Evolutionary conservation across 495 filamentous ascomycete genomes (phyloP).

Genomic region (Jackrogersella minutella): DNA sequence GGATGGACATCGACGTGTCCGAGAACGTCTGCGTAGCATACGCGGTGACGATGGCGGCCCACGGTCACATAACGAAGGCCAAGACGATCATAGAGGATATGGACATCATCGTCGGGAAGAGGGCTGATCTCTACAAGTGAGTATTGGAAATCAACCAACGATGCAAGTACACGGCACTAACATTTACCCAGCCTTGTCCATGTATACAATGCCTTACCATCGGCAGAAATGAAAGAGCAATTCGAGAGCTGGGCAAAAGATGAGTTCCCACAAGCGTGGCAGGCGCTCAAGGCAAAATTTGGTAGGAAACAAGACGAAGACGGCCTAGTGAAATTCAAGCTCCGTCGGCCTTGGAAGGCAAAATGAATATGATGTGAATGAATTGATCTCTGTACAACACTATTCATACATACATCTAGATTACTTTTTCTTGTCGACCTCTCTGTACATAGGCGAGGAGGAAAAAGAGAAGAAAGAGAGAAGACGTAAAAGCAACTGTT

Average conservation of each 20-base stretch:
- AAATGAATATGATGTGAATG: conserved; percentile 38
- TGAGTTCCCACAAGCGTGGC: conserved; percentile 74
- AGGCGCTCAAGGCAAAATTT: conserved; percentile 62
- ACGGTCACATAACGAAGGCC: conserved; percentile 70
- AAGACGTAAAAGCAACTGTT: conserved; percentile 28
- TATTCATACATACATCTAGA: conserved; percentile 41
- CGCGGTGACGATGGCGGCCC: conserved; percentile 74
- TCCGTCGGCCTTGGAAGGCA: conserved; percentile 53
- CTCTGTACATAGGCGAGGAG: conserved; percentile 38
- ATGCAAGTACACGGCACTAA: conserved; percentile 18
- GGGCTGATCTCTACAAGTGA: conserved; percentile 74
- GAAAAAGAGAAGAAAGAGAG: not conserved
- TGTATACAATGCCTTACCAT: conserved; percentile 75
- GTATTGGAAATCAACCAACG: conserved; percentile 46
- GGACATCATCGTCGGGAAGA: conserved; percentile 68
- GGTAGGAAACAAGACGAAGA: conserved; percentile 46
- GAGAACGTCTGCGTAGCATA: conserved; percentile 75
- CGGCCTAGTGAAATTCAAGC: conserved; percentile 52
- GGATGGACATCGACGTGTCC: conserved; percentile 79
- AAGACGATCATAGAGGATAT: conserved; percentile 68
- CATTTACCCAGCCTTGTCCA: conserved; percentile 65
- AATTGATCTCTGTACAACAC: conserved; percentile 42
- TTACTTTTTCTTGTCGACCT: conserved; percentile 16
- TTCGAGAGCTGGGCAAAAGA: conserved; percentile 75
- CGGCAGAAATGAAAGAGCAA: conserved; percentile 64